Evolutionary conservation across 2,329 filamentous ascomycete genomes (phyloP).

Genomic region (Colletotrichum liriopes): DNA sequence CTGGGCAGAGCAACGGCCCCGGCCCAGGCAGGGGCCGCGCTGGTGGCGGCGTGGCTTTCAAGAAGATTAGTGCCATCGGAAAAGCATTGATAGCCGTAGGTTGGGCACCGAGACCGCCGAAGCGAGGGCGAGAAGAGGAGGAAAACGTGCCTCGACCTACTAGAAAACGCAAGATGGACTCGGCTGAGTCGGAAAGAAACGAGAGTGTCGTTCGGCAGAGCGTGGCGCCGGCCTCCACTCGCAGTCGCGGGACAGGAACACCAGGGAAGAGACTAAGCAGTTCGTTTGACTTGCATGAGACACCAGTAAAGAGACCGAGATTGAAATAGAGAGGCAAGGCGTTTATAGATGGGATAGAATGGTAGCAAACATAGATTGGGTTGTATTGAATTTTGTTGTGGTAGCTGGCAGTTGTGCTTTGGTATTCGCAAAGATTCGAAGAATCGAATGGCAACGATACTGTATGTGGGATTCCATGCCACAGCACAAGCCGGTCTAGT

Average conservation of each 20-base stretch:
- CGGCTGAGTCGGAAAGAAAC: background rate
- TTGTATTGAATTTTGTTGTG: background rate
- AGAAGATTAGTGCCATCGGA: background rate
- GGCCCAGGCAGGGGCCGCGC: background rate
- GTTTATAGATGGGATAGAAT: background rate
- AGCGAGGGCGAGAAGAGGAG: background rate
- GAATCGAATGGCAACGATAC: background rate
- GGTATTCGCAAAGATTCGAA: no score
- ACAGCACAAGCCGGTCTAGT: background rate
- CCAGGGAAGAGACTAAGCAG: background rate
- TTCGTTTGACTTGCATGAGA: background rate
- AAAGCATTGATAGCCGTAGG: background rate
- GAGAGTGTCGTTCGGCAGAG: background rate
- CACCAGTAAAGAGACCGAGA: background rate
- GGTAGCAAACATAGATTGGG: background rate
- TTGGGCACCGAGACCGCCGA: background rate
- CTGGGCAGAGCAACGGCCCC: background rate
- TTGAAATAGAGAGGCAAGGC: background rate
- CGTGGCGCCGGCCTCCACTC: background rate
- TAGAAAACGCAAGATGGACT: background rate
- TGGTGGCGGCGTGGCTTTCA: background rate
- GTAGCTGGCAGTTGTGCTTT: background rate
- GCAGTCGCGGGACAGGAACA: background rate
- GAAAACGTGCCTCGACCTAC: background rate
- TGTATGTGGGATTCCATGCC: background rate